Conservation (phyloP, 2,329 filamentous ascomycete genomes). For the Biscogniauxia marginata region DNA sequence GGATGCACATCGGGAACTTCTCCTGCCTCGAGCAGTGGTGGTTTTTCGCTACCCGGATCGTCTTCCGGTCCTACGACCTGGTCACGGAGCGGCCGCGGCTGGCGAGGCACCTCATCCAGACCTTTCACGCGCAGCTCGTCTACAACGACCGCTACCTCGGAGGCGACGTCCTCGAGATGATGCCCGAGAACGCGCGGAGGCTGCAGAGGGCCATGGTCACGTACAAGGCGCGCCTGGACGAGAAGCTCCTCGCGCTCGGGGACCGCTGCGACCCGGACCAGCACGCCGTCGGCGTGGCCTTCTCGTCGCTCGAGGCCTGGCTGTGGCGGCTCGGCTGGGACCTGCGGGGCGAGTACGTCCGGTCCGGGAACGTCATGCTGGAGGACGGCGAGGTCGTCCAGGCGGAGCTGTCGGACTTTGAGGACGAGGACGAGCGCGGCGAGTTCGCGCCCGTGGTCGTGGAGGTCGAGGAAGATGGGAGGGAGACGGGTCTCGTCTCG, state of each 20-base stretch:
- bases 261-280: constrained; percentile 39
- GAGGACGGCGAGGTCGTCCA: constrained; percentile 53
- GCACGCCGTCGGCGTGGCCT: constrained; percentile 45
- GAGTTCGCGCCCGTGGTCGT: constrained; percentile 55
- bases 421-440: constrained; percentile 53
- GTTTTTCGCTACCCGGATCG: constrained; percentile 50
- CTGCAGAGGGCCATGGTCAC: constrained; percentile 49
- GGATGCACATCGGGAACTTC: constrained; percentile 56
- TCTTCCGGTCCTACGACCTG: constrained; percentile 51
- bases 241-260: constrained; percentile 40
- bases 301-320: constrained; percentile 48
- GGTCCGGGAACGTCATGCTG: constrained; percentile 48
- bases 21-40: constrained; percentile 63
- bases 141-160: constrained; percentile 52
- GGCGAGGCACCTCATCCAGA: constrained; percentile 45
- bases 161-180: constrained; percentile 40
- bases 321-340: constrained; percentile 55
- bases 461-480: constrained; percentile 51
- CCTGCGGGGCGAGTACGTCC: constrained; percentile 48
- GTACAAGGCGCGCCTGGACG: constrained; percentile 55
- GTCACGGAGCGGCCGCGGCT: constrained; percentile 43
- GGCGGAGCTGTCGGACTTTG: constrained; percentile 47
- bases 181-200: constrained; percentile 29
- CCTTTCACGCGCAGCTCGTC: constrained; percentile 54
- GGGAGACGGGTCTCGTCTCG: constrained; percentile 50